A percentile compares a stretch with the other conserved stretches of the same genome.
Conservation (phyloP, 2,329 filamentous ascomycete genomes). For the Clarireedia hainanense region DNA sequence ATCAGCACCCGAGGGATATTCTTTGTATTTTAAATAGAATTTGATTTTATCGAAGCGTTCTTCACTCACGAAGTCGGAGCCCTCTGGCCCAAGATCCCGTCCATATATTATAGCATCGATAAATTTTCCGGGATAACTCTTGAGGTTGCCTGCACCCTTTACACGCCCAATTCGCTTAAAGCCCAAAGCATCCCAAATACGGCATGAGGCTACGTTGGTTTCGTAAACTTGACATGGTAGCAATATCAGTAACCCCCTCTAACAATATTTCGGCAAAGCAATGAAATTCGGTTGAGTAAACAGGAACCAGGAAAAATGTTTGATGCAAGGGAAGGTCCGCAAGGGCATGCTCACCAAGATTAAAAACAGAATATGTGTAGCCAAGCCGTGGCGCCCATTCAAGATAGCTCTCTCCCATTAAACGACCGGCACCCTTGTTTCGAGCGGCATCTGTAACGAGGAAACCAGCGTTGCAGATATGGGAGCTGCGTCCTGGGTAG, state of each 20-base stretch:
- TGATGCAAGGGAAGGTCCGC: too few relatives aligned
- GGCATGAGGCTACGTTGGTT: constrained; percentile 62
- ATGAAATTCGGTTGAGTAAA: too few relatives aligned
- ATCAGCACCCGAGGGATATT: constrained; percentile 89
- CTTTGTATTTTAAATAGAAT: constrained; percentile 90
- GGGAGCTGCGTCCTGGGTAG: constrained; percentile 65
- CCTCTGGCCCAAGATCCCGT: constrained; percentile 48
- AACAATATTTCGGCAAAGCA: too few relatives aligned
- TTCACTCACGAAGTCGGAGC: constrained; percentile 80
- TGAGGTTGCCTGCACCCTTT: constrained; percentile 45
- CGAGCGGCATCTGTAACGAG: constrained; percentile 47
- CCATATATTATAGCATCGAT: constrained; percentile 57
- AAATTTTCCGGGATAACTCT: constrained; percentile 41
- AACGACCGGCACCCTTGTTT: constrained; percentile 46
- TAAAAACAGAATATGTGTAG: constrained; percentile 69
- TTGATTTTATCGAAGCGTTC: constrained; percentile 98
- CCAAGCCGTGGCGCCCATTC: constrained; percentile 52
- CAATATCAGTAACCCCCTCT: too few relatives aligned
- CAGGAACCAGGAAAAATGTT: too few relatives aligned
- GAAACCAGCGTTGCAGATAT: constrained; percentile 62
- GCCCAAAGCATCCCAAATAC: constrained; percentile 66
- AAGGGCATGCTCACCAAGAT: constrained; percentile 34
- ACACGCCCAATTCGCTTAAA: constrained; percentile 67
- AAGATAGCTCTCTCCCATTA: constrained; percentile 50
- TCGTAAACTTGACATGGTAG: constrained; percentile 48